Percentiles rank a stretch among this genome's conserved stretches.
phyloP scores from a whole-genome alignment of 805 yeast species.

The Yarrowia sp. region DNA sequence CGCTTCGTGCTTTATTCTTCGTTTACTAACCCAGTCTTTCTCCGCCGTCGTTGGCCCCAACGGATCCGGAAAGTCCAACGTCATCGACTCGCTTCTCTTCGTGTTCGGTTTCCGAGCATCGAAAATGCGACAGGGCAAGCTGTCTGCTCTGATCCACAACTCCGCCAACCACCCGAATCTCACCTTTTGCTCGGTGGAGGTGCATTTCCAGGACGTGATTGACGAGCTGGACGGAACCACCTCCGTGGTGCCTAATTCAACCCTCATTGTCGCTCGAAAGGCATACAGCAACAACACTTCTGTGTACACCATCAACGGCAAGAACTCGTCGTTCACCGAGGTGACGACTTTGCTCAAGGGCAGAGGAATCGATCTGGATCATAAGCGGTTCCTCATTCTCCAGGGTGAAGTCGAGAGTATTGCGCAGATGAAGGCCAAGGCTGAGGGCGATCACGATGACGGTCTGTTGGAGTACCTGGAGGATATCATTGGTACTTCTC shows the following conservation, averaged over 20 bases:
- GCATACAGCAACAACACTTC: conserved; percentile 81
- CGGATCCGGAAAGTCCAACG: conserved; percentile 98
- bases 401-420: conserved; percentile 99
- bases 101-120: conserved; percentile 97
- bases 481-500: conserved; percentile 94
- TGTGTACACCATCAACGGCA: conserved; percentile 75
- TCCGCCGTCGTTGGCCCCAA: conserved; percentile 99
- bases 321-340: conserved; percentile 72
- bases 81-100: conserved; percentile 92
- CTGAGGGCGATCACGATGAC: conserved; percentile 89
- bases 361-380: conserved; percentile 92
- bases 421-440: conserved; percentile 98
- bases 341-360: conserved; percentile 76
- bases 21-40: conserved; percentile 62
- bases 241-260: conserved; percentile 60
- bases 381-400: conserved; percentile 88
- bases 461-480: conserved; percentile 93
- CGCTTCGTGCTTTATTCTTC: too few species aligned
- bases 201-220: conserved; percentile 78
- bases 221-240: conserved; percentile 61
- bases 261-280: conserved; percentile 75
- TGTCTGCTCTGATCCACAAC: conserved; percentile 91
- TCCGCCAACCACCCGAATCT: conserved; percentile 75
- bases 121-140: conserved; percentile 94
- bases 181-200: conserved; percentile 85